Conservation (phyloP, 495 filamentous ascomycete species). For the Xylaria flabelliformis region DNA sequence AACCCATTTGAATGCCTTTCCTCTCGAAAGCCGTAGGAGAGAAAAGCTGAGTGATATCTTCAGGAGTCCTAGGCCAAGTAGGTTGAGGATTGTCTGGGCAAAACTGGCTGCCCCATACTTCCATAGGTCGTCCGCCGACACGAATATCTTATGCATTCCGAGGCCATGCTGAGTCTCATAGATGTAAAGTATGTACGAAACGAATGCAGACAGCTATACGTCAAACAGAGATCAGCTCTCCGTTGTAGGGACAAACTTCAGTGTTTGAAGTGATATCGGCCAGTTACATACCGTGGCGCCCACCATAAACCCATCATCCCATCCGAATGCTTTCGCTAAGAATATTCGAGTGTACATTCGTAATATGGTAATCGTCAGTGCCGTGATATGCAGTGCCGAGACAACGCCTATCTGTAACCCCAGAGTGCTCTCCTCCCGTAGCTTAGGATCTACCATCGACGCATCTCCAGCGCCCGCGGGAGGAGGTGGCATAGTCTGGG, state of each 20-base stretch:
- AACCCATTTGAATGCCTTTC: conserved; percentile 37
- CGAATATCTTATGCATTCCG: conserved; percentile 45
- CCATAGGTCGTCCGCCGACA: conserved; percentile 33
- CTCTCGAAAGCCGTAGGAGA: conserved; percentile 36
- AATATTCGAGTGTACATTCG: conserved; percentile 45
- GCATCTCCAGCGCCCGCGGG: not conserved
- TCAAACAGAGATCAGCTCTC: conserved; percentile 21
- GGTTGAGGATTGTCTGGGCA: conserved; percentile 47
- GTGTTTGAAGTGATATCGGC: not conserved
- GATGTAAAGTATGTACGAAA: conserved; percentile 27
- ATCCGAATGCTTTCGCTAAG: conserved; percentile 44
- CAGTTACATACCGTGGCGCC: conserved; percentile 38
- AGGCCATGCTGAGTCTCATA: conserved; percentile 43
- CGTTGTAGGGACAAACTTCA: conserved; percentile 34
- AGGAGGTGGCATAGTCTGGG: conserved; percentile 3
- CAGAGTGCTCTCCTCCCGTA: conserved; percentile 35
- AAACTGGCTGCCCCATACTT: conserved; percentile 51
- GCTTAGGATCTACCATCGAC: conserved; percentile 27
- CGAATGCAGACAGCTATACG: conserved; percentile 3
- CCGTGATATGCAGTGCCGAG: conserved; percentile 29
- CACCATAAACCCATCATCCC: conserved; percentile 56
- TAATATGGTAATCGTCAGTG: conserved; percentile 32
- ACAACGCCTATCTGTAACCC: conserved; percentile 31
- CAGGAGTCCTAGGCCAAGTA: conserved; percentile 51
- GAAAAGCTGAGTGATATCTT: conserved; percentile 54